phyloP scores from a whole-genome alignment of 2,329 filamentous ascomycete genomes.

The Chaetoscypha palmicola region DNA sequence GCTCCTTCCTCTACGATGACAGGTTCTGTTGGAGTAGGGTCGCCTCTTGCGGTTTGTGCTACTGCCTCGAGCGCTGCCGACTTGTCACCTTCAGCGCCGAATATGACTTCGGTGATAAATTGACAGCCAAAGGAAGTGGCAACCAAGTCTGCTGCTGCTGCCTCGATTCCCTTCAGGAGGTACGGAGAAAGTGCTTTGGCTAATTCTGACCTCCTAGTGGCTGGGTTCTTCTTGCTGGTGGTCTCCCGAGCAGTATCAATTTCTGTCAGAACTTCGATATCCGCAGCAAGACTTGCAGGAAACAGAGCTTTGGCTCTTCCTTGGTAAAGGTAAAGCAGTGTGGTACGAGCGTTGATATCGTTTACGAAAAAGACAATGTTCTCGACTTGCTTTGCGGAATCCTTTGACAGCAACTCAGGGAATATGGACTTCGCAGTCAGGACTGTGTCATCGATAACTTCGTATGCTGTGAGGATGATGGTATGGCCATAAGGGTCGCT shows the following conservation, averaged over 20 bases:
- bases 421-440: constrained; percentile 80
- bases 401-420: constrained; percentile 73
- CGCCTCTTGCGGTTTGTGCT: constrained; percentile 54
- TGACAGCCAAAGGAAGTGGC: constrained; percentile 79
- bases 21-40: constrained; percentile 35
- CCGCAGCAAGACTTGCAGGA: constrained; percentile 53
- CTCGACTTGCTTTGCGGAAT: constrained; percentile 52
- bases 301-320: constrained; percentile 55
- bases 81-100: constrained; percentile 71
- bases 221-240: constrained; percentile 89
- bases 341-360: constrained; percentile 56
- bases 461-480: constrained; percentile 77
- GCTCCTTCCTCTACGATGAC: constrained; percentile 35
- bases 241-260: constrained; percentile 70
- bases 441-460: constrained; percentile 92
- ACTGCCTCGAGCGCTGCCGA: constrained; percentile 63
- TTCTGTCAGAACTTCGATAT: constrained; percentile 67
- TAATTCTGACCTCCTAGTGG: constrained; percentile 68
- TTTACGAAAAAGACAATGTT: constrained; percentile 59
- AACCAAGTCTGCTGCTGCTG: constrained; percentile 61
- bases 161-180: constrained; percentile 66
- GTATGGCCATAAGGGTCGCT: constrained; percentile 71
- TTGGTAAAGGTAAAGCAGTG: constrained; percentile 78
- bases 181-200: constrained; percentile 65
- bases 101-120: constrained; percentile 73